Evolutionary conservation across 2,329 filamentous ascomycete species (phyloP), one percentile per base, ranked within the genome.

Genomic region (Xylaria sp.): DNA sequence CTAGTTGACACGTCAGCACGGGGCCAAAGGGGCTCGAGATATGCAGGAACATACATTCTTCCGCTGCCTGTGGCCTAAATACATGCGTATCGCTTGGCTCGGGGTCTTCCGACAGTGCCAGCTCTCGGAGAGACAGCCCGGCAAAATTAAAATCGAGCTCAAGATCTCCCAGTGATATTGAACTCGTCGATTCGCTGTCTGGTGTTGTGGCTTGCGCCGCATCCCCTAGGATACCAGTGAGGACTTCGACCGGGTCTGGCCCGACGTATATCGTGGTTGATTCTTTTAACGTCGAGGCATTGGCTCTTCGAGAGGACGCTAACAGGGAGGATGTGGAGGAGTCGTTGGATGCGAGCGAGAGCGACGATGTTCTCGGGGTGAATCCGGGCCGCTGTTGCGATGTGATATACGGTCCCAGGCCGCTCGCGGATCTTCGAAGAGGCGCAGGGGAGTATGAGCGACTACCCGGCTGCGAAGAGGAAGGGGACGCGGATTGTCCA

Each of bases 101-200:
- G 18, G 57, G 17, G 20, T 68, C 61, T 21, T 68, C 67, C 1
- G 72, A 74, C 11, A 70, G 64, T 17, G 81, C 85, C 63, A 94
- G 87, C 59, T 91, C 89, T 57, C 87, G 83, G 59, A 99, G 76
- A 60, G 89, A 90, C 46, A 94, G 73, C 0, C 84, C 89, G 11
- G 80, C 86, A 74, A 99, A 97, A 63, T 95, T 89, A 60, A 93
- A 86, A 4, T 88, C 81, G 37, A 84, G 77, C 1, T 84, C 79
- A 39, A 92, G 68, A 52, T 84, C 81, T n/a, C 76, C 74, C 42
- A 80, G 72, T 3, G 70, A 75, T 62, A 80, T 73, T 38, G 59
- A 62, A 37, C 54, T 55, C 18, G 52, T 47, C 3, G 57, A 26
- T 5, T 48, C 46, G 29, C 37, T 44, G 7, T 54, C 55, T 11